These are phyloP conservation scores for Sophora flavescens DNA, from an alignment of 306 rosid genomes.

Conservation along the genomic window DNA sequence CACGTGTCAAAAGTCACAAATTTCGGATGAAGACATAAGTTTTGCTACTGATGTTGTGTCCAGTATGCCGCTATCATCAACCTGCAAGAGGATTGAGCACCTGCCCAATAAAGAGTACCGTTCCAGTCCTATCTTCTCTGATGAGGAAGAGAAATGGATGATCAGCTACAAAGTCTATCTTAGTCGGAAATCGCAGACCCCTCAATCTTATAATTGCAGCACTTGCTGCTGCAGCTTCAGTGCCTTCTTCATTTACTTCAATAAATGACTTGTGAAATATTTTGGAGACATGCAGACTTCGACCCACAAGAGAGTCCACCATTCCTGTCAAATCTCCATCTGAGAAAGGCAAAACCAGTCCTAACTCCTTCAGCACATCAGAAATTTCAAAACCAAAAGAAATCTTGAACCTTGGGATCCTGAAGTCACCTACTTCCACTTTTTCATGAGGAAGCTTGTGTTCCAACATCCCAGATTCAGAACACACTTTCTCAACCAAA, in stretches of 20 bases:
- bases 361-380: conserved; percentile 58
- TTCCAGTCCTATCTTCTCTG: conserved; percentile 76
- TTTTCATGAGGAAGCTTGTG: conserved; percentile 55
- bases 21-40: neutral
- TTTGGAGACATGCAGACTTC: conserved; percentile 57
- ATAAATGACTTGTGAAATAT: conserved; percentile 73
- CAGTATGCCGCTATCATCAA: conserved; percentile 21
- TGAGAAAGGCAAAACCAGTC: conserved; percentile 70
- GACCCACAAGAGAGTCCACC: conserved; percentile 64
- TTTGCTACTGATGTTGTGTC: neutral
- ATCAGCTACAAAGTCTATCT: conserved; percentile 77
- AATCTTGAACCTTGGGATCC: conserved; percentile 77
- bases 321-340: conserved; percentile 70
- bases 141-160: conserved; percentile 78
- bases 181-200: neutral
- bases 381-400: conserved; percentile 72
- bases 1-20: neutral
- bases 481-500: conserved; percentile 66
- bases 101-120: conserved; percentile 73
- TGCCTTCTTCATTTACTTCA: conserved; percentile 89
- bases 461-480: conserved; percentile 63
- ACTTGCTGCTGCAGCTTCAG: conserved; percentile 82
- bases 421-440: conserved; percentile 68
- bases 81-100: conserved; percentile 70
- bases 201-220: conserved; percentile 39